phyloP scores from a whole-genome alignment of 2,329 filamentous ascomycete species.

The Rhinocladiella mackenziei region DNA sequence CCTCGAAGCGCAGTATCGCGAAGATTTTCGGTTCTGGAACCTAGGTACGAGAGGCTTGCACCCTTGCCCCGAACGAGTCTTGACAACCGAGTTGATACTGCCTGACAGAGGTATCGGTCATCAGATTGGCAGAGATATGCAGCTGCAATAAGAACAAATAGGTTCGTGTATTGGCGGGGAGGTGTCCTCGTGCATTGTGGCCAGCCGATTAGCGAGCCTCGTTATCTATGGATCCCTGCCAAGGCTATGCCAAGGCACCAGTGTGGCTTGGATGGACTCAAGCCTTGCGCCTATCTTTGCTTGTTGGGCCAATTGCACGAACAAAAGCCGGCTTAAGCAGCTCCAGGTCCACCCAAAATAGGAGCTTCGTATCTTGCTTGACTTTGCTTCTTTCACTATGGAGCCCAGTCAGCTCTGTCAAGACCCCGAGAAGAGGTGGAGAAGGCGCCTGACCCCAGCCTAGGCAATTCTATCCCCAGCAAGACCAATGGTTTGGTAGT shows the following conservation, averaged over 20 bases:
- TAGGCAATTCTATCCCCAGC: too few relatives aligned
- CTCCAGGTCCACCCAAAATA: background rate
- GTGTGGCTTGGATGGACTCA: conserved; percentile 2
- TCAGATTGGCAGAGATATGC: conserved; percentile 10
- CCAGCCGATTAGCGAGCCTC: conserved; percentile 20
- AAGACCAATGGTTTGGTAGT: too few relatives aligned
- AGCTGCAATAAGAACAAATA: conserved; percentile 11
- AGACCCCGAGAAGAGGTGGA: too few relatives aligned
- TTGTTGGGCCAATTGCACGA: conserved; percentile 12
- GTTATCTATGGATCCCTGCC: conserved; percentile 21
- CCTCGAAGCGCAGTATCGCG: conserved; percentile 9
- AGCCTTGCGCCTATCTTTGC: conserved; percentile 19
- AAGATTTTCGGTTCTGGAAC: conserved; percentile 3
- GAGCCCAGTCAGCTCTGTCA: too few relatives aligned
- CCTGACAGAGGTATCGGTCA: background rate
- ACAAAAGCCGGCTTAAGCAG: conserved; percentile 1
- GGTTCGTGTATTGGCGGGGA: too few relatives aligned
- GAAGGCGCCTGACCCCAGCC: too few relatives aligned
- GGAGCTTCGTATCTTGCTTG: background rate
- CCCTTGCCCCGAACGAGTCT: conserved; percentile 6
- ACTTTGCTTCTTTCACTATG: conserved; percentile 8
- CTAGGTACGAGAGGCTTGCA: conserved; percentile 6
- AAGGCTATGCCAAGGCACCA: conserved; percentile 9
- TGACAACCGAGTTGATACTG: conserved; percentile 6
- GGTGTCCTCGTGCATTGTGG: background rate